Percentiles rank a stretch among this genome's conserved stretches.
These are phyloP conservation scores for Coffea humblotiana DNA, from an alignment of 305 asterid genomes.

Conservation along the genomic window DNA sequence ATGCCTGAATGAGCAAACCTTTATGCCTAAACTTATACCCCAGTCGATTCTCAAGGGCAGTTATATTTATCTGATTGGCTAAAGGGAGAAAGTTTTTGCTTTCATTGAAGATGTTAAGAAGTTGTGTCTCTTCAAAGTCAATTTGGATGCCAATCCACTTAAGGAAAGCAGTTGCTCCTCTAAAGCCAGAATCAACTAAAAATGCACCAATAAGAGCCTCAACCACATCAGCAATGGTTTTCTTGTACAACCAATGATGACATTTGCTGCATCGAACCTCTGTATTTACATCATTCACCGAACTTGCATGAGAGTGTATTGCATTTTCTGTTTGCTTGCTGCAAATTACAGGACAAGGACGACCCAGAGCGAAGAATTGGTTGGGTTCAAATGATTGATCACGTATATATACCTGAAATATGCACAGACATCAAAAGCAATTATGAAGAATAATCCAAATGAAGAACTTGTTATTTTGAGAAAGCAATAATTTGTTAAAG, in stretches of 20 bases:
- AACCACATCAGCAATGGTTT: slow-evolving; percentile 85
- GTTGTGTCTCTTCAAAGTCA: slow-evolving; percentile 46
- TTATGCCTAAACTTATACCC: slow-evolving; percentile 60
- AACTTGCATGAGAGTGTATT: slow-evolving; percentile 48
- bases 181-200: slow-evolving; percentile 84
- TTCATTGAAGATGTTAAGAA: slow-evolving; percentile 48
- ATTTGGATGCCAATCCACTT: slow-evolving; percentile 82
- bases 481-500: neutral
- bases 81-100: slow-evolving; percentile 64
- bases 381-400: slow-evolving; percentile 80
- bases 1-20: slow-evolving; percentile 95
- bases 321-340: slow-evolving; percentile 48
- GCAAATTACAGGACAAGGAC: slow-evolving; percentile 70
- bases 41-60: slow-evolving; percentile 54
- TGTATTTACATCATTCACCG: slow-evolving; percentile 31
- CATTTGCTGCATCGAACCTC: slow-evolving; percentile 76
- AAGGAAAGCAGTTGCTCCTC: slow-evolving; percentile 84
- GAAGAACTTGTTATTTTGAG: neutral
- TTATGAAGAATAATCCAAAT: slow-evolving; percentile 9
- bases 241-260: slow-evolving; percentile 88
- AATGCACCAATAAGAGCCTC: slow-evolving; percentile 97
- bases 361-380: slow-evolving; percentile 74
- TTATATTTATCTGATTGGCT: slow-evolving; percentile 50
- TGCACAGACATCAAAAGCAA: neutral
- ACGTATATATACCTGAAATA: slow-evolving; percentile 77